phyloP scores from a whole-genome alignment of 495 filamentous ascomycete genomes.

The Amorphotheca resinae region DNA sequence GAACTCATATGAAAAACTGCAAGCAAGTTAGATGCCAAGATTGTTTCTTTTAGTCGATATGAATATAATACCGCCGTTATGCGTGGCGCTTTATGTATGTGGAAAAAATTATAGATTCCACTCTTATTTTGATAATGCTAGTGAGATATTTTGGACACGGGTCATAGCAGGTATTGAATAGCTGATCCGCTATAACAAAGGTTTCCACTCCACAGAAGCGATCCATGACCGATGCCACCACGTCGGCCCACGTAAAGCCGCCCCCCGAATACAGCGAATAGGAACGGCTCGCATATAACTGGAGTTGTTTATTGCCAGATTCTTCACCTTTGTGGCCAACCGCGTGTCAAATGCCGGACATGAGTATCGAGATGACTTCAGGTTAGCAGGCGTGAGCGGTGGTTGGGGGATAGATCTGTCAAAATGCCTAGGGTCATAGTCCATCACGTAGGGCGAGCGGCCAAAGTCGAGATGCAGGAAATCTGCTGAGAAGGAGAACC shows the following conservation, averaged over 20 bases:
- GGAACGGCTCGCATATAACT: no score
- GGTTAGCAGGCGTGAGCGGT: no score
- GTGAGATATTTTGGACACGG: no score
- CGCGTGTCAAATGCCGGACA: neutral
- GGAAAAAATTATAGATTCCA: no score
- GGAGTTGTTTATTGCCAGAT: neutral
- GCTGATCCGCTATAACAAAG: neutral
- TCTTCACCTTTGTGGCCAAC: neutral
- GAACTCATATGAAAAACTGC: no score
- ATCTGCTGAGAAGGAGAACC: neutral
- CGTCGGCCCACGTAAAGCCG: no score
- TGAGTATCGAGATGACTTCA: neutral
- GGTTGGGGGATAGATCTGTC: neutral
- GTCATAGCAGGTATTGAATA: neutral
- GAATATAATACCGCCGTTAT: no score
- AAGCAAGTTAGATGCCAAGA: no score
- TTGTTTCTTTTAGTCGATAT: no score
- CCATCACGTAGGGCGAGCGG: neutral
- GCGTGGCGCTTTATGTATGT: no score
- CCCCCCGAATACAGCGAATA: neutral
- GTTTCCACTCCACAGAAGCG: neutral
- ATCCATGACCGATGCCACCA: no score
- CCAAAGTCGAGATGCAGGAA: neutral
- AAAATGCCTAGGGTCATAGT: neutral
- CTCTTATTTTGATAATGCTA: no score